Evolutionary conservation across 331 rosid genomes (phyloP).

Genomic region (Dryas integrifolia): DNA sequence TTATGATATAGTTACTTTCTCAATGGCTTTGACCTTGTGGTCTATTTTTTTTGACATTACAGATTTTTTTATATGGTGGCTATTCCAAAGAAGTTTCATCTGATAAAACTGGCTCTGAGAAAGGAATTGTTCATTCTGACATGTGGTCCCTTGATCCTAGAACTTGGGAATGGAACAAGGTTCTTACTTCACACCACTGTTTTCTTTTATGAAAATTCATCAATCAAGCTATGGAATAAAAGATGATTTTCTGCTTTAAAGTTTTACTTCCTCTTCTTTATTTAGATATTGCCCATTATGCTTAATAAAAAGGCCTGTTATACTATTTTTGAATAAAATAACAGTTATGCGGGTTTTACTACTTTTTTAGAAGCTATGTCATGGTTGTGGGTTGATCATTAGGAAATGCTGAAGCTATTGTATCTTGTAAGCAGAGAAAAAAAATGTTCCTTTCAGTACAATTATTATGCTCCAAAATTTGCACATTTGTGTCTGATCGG

Average conservation of each 20-base stretch:
- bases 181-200: conserved; percentile 20
- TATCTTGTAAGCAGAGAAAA: background rate
- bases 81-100: conserved; percentile 89
- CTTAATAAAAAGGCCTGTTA: background rate
- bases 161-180: conserved; percentile 99
- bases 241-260: background rate
- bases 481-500: background rate
- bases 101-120: conserved; percentile 74
- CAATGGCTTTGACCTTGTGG: conserved; percentile 3
- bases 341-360: background rate
- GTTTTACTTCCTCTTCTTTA: background rate
- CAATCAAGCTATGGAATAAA: background rate
- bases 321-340: background rate
- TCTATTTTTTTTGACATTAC: conserved; percentile 35
- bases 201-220: background rate
- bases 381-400: background rate
- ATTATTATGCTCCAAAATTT: background rate
- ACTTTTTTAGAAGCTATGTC: background rate
- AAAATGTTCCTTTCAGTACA: background rate
- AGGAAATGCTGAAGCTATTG: background rate
- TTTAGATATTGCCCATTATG: background rate
- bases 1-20: background rate
- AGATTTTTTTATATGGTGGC: conserved; percentile 94
- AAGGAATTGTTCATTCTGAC: conserved; percentile 90
- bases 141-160: conserved; percentile 97